Conservation (phyloP, 345 rosid species). For the Boechera divaricarpa region DNA sequence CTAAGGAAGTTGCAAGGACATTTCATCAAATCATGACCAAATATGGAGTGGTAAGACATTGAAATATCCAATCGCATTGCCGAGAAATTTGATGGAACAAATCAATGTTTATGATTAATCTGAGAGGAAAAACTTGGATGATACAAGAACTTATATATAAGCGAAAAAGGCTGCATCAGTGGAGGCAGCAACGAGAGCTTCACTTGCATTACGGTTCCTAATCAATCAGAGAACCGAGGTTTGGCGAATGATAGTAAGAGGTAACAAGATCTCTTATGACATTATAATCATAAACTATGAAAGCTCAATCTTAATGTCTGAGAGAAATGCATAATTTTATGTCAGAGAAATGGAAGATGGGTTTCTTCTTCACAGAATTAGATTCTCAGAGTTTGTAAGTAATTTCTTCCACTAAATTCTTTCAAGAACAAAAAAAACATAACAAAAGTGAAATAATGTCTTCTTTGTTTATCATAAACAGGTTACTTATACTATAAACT, state of each 20-base stretch:
- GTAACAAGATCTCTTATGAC: slow-evolving; percentile 28
- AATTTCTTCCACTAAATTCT: neutral
- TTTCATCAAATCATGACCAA: slow-evolving; percentile 55
- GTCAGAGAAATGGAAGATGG: slow-evolving; percentile 63
- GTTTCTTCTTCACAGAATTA: slow-evolving; percentile 78
- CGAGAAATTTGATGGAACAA: neutral
- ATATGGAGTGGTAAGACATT: slow-evolving; percentile 69
- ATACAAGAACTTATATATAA: slow-evolving; percentile 66
- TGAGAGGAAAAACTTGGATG: slow-evolving; percentile 37
- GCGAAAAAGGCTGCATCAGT: slow-evolving; percentile 55
- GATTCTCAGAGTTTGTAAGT: slow-evolving; percentile 66
- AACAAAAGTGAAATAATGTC: slow-evolving; percentile 15
- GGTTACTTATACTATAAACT: slow-evolving; percentile 64
- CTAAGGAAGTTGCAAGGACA: slow-evolving; percentile 42
- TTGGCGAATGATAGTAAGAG: slow-evolving; percentile 34
- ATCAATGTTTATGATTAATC: slow-evolving; percentile 16
- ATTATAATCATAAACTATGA: slow-evolving; percentile 5
- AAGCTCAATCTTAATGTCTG: slow-evolving; percentile 5
- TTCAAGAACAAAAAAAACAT: neutral
- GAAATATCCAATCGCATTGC: slow-evolving; percentile 17
- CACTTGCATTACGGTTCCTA: slow-evolving; percentile 55
- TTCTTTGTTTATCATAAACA: slow-evolving; percentile 39
- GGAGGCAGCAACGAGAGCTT: slow-evolving; percentile 42
- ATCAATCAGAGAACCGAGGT: slow-evolving; percentile 24
- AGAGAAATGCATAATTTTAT: slow-evolving; percentile 6